Base-by-base conservation (phyloP, 2,329 filamentous ascomycete genomes). In the Geosmithia morbida region DNA sequence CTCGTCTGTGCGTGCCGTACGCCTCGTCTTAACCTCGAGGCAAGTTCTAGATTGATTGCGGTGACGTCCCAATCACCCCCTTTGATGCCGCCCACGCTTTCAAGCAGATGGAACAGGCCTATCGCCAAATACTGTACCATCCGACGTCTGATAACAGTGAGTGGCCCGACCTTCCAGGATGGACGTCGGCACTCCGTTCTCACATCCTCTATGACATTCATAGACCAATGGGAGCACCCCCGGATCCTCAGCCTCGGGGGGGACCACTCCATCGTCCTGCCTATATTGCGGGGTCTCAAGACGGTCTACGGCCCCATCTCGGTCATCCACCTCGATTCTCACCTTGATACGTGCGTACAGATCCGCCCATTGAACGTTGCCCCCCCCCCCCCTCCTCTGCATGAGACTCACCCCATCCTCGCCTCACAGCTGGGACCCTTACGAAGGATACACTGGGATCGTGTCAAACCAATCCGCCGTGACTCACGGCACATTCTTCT, bases 401-500 rank as follows among this genome's bases (percentile, higher is more conserved):
- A 54, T n/a, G n/a, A 43, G 44, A 48, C 10, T 37, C 6, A 37
- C 33, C n/a, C n/a, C 33, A 37, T 37, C 11, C 13, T 37, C 11
- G 13, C 11, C 14, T 13, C 14, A 37, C 33, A 37, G 33, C 10
- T 37, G 33, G 33, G 33, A 37, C 13, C 33, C 33, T 37, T 37
- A 37, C 11, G 33, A 37, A 11, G 33, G 33, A 37, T 37, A 37
- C 33, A 37, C 33, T 3, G 76, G 79, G 56, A 40, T 20, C 18
- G 20, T 43, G 6, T 47, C 40, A 8, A 30, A 47, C 17, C 22
- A 47, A 16, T 26, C 46, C 8, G 19, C 17, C n/a, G 87, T 89
- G 67, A 92, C 83, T 58, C 87, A 94, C 61, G 87, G 87, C 2
- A 83, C 75, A 52, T 87, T 92, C 78, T 92, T 92, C 70, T 87